Evolutionary conservation across 2,329 filamentous ascomycete species (phyloP), one percentile per base, ranked within the genome.

Genomic region (Metarhizium anisopliae): DNA sequence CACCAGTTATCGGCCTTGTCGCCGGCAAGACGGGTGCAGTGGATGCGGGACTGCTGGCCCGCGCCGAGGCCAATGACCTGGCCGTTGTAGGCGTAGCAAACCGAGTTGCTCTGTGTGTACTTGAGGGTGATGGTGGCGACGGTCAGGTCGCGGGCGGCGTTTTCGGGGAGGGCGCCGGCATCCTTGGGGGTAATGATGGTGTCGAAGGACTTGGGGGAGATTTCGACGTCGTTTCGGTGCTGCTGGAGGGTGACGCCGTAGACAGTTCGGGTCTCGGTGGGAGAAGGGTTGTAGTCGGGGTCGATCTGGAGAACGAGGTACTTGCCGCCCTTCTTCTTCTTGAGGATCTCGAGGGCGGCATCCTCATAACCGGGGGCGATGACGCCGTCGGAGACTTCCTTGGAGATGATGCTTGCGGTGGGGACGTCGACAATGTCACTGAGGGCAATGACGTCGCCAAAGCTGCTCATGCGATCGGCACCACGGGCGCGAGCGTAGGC

Each of bases 1-100:
- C 93, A 99, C 93, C 93, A 97, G 80, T 95, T 96, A 74, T 99
- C 94, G 51, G 92, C 90, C 81, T 99, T 99, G 79, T 97, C 93
- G 58, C 94, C 94, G 11, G 94, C 94, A 53, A 99, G 84, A 62
- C 94, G 87, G 47, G 94, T 99, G 83, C 94, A 99, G 81, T 99
- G 94, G 65, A 99, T 99, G 64, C 94, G 88, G 59, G 90, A 95
- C 77, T 99, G 94, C 74, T 99, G 94, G 58, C 94, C 94, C 55
- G 94, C 94, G 62, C 94, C 94, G 55, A 99, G 85, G 62, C 94
- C 94, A 64, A 99, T 82, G 65, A 97, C 82, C 74, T 97, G 94
- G 51, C 94, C 94, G 66, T 95, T 92, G 60, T 90, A 80, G 55
- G 94, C 92, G 70, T 97, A 99, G 82, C 93, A 97, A 61, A 99